Base-by-base conservation (phyloP, 2,329 filamentous ascomycete genomes). In the Xylariales sp. region DNA sequence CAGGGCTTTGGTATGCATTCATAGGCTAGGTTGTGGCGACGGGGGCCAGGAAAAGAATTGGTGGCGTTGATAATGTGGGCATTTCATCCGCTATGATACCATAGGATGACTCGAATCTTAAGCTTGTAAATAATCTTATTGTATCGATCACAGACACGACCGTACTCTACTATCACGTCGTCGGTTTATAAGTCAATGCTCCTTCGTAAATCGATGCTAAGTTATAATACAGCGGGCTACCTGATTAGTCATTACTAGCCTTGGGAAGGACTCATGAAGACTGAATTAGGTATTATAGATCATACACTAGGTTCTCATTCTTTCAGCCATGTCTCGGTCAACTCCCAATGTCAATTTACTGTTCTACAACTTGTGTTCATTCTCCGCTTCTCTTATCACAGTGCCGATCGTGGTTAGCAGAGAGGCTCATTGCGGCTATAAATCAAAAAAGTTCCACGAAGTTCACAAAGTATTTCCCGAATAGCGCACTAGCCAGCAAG, bases 51-150 rank as follows among this genome's bases (percentile, higher is more conserved):
- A 59, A 32, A 43, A 49, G 23, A 23, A 23, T 23, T 23, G 23
- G 39, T 28, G 67, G 67, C 57, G 61, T 69, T 62, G 52, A 48
- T 36, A 23, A 23, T 9, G 10, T 41, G 48, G 52, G 34, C 9
- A 62, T 59, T 39, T 41, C 7, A 50, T 56, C 34, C 49, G 50
- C 28, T 58, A 62, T 53, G 46, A 62, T 67, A 48, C 45, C 61
- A 50, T 60, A 67, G 18, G 41, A 62, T 67, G 30, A 28, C 41
- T 62, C 16, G 34, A 39, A 55, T 50, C 16, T 32, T 5, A 32
- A 18, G 30, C 52, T 43, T 48, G 28, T 41, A 43, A 45, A 4
- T 63, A 55, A 55, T 56, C 14, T 7, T 50, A n/a, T 34, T 55
- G 30, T 36, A 9, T 16, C 18, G 30, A 28, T 36, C 39, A 45